Evolutionary conservation across 192 early-diverging fungal genomes (phyloP).

Genomic region (Mortierella hygrophila): DNA sequence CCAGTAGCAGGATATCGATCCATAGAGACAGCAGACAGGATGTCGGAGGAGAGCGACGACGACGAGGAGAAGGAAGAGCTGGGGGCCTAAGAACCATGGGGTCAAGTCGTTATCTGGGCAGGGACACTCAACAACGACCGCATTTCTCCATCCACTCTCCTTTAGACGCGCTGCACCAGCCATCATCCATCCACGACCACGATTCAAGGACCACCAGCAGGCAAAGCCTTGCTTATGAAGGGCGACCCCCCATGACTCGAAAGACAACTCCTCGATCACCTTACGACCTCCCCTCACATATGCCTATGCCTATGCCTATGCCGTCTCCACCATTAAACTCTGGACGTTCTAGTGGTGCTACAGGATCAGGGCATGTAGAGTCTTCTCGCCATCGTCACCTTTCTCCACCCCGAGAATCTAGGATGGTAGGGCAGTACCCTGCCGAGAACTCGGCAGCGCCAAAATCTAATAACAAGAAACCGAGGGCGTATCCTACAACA

Average conservation of each 20-base stretch:
- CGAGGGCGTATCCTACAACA: neutral
- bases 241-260: constrained; percentile 12
- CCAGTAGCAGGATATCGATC: neutral
- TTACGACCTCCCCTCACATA: neutral
- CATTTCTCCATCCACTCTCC: neutral
- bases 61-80: neutral
- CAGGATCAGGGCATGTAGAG: neutral
- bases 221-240: neutral
- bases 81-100: neutral
- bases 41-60: neutral
- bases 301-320: constrained; percentile 24
- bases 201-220: neutral
- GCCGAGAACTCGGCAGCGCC: neutral
- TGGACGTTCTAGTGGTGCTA: neutral
- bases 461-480: constrained; percentile 1
- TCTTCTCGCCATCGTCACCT: neutral
- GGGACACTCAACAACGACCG: neutral
- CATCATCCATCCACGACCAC: neutral
- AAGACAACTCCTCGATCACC: constrained; percentile 10
- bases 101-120: constrained; percentile 3
- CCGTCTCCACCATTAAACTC: neutral
- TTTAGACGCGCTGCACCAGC: neutral
- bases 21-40: neutral
- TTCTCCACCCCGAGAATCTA: constrained; percentile 10
- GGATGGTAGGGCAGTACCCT: constrained; percentile 22